Conservation (phyloP, 2,329 filamentous ascomycete genomes). For the Drechmeria coniospora region DNA sequence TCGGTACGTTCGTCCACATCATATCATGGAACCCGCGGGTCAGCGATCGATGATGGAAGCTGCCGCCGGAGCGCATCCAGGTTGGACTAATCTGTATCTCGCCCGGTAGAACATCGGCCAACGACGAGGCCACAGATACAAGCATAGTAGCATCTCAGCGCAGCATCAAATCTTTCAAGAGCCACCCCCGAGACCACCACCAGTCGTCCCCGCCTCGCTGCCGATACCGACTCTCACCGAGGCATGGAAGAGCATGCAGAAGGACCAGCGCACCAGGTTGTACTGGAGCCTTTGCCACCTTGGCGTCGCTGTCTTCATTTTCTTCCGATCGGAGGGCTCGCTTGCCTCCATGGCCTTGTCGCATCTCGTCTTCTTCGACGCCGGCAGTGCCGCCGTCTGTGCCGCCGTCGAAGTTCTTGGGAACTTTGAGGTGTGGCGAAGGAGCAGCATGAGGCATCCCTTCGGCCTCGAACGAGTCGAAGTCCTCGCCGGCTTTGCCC, state of each 20-base stretch:
- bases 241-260: conserved; percentile 79
- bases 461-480: conserved; percentile 88
- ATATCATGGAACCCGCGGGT: background rate
- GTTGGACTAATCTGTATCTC: too few species aligned
- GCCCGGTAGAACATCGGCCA: conserved; percentile 62
- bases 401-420: conserved; percentile 83
- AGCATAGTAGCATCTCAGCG: conserved; percentile 80
- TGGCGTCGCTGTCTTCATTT: conserved; percentile 65
- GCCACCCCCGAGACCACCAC: conserved; percentile 68
- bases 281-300: conserved; percentile 87
- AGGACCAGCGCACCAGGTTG: conserved; percentile 66
- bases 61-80: too few species aligned
- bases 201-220: conserved; percentile 79
- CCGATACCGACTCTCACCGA: conserved; percentile 82
- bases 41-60: conserved; percentile 2
- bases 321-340: conserved; percentile 73
- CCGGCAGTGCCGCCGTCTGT: conserved; percentile 79
- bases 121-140: conserved; percentile 90
- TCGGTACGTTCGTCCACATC: conserved; percentile 38
- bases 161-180: conserved; percentile 93
- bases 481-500: conserved; percentile 86
- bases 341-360: conserved; percentile 85
- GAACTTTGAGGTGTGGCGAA: conserved; percentile 96
- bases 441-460: conserved; percentile 81
- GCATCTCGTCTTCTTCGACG: conserved; percentile 89